Conservation (phyloP, 306 rosid genomes). For the Mucuna pruriens region DNA sequence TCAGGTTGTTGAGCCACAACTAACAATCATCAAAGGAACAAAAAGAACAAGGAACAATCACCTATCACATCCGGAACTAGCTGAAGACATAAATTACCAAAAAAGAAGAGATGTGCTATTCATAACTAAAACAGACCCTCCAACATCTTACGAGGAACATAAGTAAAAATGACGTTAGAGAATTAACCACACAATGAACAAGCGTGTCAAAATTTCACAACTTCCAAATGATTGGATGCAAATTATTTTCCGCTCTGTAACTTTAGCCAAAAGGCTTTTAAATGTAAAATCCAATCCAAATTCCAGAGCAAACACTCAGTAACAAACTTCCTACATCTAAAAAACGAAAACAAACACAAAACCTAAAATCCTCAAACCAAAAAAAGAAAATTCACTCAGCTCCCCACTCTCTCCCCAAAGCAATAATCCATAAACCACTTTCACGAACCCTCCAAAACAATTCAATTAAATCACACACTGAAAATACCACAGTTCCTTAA, state of each 20-base stretch:
- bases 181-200: slow-evolving; percentile 13
- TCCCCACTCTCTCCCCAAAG: not conserved
- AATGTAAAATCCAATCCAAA: not conserved
- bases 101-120: not conserved
- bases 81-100: not conserved
- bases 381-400: not conserved
- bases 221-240: slow-evolving; percentile 6
- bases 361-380: slow-evolving; percentile 9
- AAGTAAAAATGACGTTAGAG: not conserved
- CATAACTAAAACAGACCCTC: slow-evolving; percentile 34
- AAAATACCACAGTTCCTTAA: not conserved
- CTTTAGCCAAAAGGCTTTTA: not conserved
- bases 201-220: not conserved
- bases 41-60: slow-evolving; percentile 16
- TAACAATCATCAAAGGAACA: slow-evolving; percentile 29
- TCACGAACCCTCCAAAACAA: slow-evolving; percentile 15
- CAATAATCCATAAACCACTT: not conserved
- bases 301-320: not conserved
- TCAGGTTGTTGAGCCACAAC: slow-evolving; percentile 59
- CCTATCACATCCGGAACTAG: slow-evolving; percentile 11
- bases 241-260: not conserved
- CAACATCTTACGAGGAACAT: slow-evolving; percentile 3
- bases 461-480: slow-evolving; percentile 28
- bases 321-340: not conserved
- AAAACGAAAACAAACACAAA: not conserved